Base-by-base conservation (phyloP, 768 basidiomycete species). In the Lactarius tabidus region DNA sequence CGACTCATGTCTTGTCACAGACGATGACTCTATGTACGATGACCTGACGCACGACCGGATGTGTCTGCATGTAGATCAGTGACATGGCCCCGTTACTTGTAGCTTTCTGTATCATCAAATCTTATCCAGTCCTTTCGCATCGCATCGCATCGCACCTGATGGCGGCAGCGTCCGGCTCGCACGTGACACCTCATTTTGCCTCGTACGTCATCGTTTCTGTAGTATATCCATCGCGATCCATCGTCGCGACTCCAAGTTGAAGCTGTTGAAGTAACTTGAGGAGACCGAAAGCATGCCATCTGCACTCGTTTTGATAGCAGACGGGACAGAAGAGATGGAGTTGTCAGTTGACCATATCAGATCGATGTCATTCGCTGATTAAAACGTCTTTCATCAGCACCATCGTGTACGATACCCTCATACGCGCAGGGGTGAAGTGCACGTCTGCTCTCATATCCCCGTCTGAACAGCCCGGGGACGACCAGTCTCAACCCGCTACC, bases 321-420 rank as follows among this genome's bases (percentile, higher is more conserved):
- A 92, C 72, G 91, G 91, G 15, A 92, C 91, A 1, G 91, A 93
- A 73, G 91, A 93, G 76, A 92, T 91, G 86, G 91, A 92, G 75
- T 93, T 92, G 91, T 90, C 71, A 70, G 85, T 64, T 2, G 17
- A 41, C 26, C 45, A 20, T n/a, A 43, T 28, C 52, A 57, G 20
- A 51, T 52, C 23, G 9, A 26, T 17, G 20, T 20, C n/a, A 7
- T n/a, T 29, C 12, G 18, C 64, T 61, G 29, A 65, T 43, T 18
- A 15, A 51, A 33, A 2, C 41, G 15, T 20, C 43, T 35, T 61
- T 39, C 35, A 41, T 54, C 71, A 93, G 90, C 70, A 90, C 90
- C 10, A 87, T 93, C 76, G 81, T 85, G 12, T 93, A 90, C 72
- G 91, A 93, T 71, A 90, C 87, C 7, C 85, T 93, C 55, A 87